These are phyloP conservation scores for Papiliotrema laurentii DNA, from an alignment of 1,284 basidiomycete genomes.

Conservation along the genomic window DNA sequence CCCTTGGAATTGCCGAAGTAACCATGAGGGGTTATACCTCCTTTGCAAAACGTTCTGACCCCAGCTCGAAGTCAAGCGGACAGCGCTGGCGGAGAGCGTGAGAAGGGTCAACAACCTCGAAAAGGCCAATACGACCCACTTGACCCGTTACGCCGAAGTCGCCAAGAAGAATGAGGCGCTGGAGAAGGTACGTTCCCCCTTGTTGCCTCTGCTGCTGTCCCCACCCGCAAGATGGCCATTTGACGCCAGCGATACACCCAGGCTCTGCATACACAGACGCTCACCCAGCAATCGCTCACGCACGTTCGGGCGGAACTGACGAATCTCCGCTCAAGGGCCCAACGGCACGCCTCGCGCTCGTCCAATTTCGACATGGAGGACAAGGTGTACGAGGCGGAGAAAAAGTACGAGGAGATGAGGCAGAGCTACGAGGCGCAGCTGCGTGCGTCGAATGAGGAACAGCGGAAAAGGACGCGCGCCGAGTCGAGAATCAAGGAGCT, in stretches of 20 bases:
- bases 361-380: slow-evolving; percentile 29
- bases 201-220: background rate
- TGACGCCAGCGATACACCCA: slow-evolving; percentile 65
- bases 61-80: slow-evolving; percentile 39
- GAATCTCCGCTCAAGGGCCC: slow-evolving; percentile 20
- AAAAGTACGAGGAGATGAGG: slow-evolving; percentile 71
- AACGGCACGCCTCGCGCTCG: slow-evolving; percentile 20
- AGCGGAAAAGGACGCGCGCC: slow-evolving; percentile 30
- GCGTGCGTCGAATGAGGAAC: slow-evolving; percentile 62
- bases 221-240: background rate
- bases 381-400: slow-evolving; percentile 51
- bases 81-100: slow-evolving; percentile 35
- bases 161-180: slow-evolving; percentile 40
- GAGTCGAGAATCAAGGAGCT: slow-evolving; percentile 57
- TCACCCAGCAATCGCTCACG: slow-evolving; percentile 43
- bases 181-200: slow-evolving; percentile 42
- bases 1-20: no score
- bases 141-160: slow-evolving; percentile 37
- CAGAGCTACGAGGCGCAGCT: slow-evolving; percentile 75
- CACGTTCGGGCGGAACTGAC: slow-evolving; percentile 40
- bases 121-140: slow-evolving; percentile 42
- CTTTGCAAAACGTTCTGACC: no score
- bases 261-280: slow-evolving; percentile 51
- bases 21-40: no score
- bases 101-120: slow-evolving; percentile 38